Conservation (phyloP, 2,329 filamentous ascomycete genomes). For the Monosporascus cannonballus region DNA sequence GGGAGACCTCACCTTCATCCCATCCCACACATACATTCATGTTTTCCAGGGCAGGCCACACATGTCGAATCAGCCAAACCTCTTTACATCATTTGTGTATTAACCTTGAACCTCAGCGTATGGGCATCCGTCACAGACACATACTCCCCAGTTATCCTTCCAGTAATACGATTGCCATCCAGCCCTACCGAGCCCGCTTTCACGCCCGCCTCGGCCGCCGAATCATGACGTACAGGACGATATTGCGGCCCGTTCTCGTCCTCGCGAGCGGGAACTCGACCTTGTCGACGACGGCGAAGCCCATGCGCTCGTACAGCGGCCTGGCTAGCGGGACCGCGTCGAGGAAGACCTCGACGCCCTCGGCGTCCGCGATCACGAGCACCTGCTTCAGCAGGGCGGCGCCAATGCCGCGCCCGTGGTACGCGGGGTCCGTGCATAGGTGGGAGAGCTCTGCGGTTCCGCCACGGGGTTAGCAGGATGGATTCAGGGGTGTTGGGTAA, state of each 20-base stretch:
- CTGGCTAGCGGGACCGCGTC: slow-evolving; percentile 15
- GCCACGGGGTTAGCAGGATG: no score
- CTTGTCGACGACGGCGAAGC: slow-evolving; percentile 14
- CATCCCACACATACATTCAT: no score
- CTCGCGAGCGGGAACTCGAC: slow-evolving; percentile 11
- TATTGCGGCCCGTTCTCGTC: slow-evolving; percentile 3
- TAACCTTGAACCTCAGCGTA: no score
- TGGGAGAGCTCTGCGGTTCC: slow-evolving; percentile 14
- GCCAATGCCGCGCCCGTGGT: slow-evolving; percentile 20
- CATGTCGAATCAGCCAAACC: no score
- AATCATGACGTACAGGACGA: slow-evolving; percentile 15
- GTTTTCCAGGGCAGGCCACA: no score
- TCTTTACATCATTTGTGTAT: no score
- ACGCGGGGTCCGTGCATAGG: slow-evolving; percentile 16
- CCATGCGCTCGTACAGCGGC: slow-evolving; percentile 17
- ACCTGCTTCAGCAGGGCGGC: slow-evolving; percentile 14
- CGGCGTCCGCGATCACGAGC: slow-evolving; percentile 17
- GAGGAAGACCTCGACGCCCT: slow-evolving; percentile 14
- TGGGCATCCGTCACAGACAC: no score
- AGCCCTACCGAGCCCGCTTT: not conserved
- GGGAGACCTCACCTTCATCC: no score
- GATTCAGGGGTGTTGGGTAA: no score
- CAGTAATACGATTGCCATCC: not conserved
- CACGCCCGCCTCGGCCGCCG: slow-evolving; percentile 5
- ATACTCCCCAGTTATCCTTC: no score